Evolutionary conservation across 73 alveolate species (phyloP), one percentile per base, ranked within the genome.

Genomic region (Paramecium sonneborni): DNA sequence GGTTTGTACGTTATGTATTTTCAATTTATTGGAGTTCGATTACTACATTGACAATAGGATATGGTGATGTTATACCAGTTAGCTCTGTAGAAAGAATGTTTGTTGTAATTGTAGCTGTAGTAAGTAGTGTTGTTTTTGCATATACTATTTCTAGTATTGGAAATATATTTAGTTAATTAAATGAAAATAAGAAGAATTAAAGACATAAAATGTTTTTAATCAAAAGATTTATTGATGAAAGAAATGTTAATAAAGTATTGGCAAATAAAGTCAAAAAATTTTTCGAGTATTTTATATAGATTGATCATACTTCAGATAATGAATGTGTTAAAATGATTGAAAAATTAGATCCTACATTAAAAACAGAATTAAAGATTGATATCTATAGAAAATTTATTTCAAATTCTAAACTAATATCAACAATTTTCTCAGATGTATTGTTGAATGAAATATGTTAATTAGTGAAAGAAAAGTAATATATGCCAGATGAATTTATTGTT

Each of bases 61-160:
- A 88, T 88, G 94, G 94, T 39, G 94, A 88, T 72, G 74, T 88
- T 1, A 58, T 38, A 6, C 94, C 94, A 69, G 94, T 70, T 24
- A 88, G 38, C 41, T 62, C 35, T 23, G 24, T 32, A 7, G 86
- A 86, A 62, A 28, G 68, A 14, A 57, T 86, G 30, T 86, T 6
- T 67, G 57, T 87, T 23, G 48, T 62, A 88, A 38, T 43, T 28
- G 56, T 48, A 32, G 94, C 87, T 28, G 89, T 69, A 11, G 56
- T 68, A 39, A 58, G 85, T 21, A 41, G 43, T 23, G 91, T 88
- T 11, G 90, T 88, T 15, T 88, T 69, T 70, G 94, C 88, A 3
- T 88, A 88, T 70, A 82, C 91, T 5, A 52, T 88, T 34, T 37
- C 70, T 14, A 69, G 69, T 20, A 88, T 88, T 41, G 94, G 94